Conservation (phyloP, 345 rosid genomes). For the Fremontodendron californicum region DNA sequence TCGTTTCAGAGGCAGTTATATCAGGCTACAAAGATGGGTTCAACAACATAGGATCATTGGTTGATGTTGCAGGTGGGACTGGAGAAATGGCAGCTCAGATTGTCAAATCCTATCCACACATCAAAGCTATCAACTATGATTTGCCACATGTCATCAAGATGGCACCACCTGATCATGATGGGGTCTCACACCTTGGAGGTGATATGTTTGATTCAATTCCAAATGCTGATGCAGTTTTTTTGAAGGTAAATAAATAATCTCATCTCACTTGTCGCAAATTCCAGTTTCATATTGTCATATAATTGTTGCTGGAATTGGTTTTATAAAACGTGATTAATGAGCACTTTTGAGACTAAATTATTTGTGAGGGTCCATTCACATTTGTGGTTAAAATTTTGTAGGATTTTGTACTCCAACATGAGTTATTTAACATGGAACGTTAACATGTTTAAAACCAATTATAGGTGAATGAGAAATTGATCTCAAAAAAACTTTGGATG, state of each 20-base stretch:
- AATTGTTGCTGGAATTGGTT: too few relatives aligned
- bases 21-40: slow-evolving; percentile 24
- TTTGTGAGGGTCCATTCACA: too few relatives aligned
- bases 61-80: slow-evolving; percentile 36
- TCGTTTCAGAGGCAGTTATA: slow-evolving; percentile 13
- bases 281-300: background rate
- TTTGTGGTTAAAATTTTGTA: too few relatives aligned
- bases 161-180: slow-evolving; percentile 20
- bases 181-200: slow-evolving; percentile 31
- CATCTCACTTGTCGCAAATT: background rate
- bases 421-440: too few relatives aligned
- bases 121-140: slow-evolving; percentile 37
- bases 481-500: too few relatives aligned
- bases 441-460: too few relatives aligned
- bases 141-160: slow-evolving; percentile 32
- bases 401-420: too few relatives aligned
- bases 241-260: slow-evolving; percentile 24
- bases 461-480: too few relatives aligned
- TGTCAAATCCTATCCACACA: slow-evolving; percentile 26
- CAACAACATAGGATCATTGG: slow-evolving; percentile 9
- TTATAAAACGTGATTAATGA: too few relatives aligned
- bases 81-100: slow-evolving; percentile 22
- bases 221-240: slow-evolving; percentile 24
- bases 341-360: too few relatives aligned
- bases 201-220: slow-evolving; percentile 35